Conservation (phyloP, 306 rosid genomes). For the Castanea sativa region DNA sequence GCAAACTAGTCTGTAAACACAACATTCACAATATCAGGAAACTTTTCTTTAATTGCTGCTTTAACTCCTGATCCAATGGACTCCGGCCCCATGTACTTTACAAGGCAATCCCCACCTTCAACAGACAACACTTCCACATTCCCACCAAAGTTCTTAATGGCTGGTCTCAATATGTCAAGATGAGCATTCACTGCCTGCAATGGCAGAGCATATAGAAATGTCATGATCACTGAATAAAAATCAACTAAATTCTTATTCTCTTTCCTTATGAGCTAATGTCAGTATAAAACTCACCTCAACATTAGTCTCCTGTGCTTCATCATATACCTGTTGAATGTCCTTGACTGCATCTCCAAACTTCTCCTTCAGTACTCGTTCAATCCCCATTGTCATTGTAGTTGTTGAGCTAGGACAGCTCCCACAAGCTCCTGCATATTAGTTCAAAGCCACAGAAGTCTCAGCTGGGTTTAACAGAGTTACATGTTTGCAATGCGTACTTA, state of each 20-base stretch:
- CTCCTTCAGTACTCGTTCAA: conserved; percentile 88
- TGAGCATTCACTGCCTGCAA: conserved; percentile 80
- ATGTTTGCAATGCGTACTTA: neutral
- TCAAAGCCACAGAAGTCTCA: neutral
- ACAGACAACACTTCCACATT: conserved; percentile 76
- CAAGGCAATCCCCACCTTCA: conserved; percentile 61
- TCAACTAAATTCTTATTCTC: neutral
- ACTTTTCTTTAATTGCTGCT: conserved; percentile 92
- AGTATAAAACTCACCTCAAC: conserved; percentile 47
- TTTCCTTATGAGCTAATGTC: neutral
- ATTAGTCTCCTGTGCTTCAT: conserved; percentile 48
- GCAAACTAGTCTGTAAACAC: conserved; percentile 41
- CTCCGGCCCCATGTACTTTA: conserved; percentile 73
- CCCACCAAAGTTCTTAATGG: conserved; percentile 86
- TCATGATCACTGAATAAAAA: neutral
- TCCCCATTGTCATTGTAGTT: conserved; percentile 94
- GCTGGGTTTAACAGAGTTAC: neutral
- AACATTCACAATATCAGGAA: conserved; percentile 76
- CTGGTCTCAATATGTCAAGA: conserved; percentile 83
- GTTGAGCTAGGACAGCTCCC: conserved; percentile 96
- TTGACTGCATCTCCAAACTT: conserved; percentile 80
- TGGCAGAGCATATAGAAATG: conserved; percentile 8
- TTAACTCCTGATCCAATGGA: conserved; percentile 87
- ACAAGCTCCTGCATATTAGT: conserved; percentile 67
- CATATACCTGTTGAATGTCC: conserved; percentile 66